Conservation (phyloP, 2,329 filamentous ascomycete species). For the Aspergillus tubingensis region DNA sequence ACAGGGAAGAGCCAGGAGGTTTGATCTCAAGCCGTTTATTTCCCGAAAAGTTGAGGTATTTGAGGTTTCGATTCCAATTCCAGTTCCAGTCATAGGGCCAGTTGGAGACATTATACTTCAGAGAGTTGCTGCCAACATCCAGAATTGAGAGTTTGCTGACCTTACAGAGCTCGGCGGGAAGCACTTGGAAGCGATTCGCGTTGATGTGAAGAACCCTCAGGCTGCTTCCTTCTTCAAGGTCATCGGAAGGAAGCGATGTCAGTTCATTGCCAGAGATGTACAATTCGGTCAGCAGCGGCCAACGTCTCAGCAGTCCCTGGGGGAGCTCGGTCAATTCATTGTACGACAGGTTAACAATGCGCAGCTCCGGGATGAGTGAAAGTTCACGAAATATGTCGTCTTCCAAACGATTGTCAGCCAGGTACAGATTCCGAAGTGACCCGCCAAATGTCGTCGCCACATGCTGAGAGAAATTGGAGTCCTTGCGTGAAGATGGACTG, state of each 20-base stretch:
- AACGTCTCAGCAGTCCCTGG: slow-evolving; percentile 80
- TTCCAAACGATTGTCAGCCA: slow-evolving; percentile 91
- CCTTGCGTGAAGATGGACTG: slow-evolving; percentile 69
- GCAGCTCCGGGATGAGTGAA: slow-evolving; percentile 75
- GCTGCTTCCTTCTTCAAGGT: slow-evolving; percentile 84
- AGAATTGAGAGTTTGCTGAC: slow-evolving; percentile 88
- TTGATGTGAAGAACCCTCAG: slow-evolving; percentile 93
- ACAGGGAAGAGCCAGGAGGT: slow-evolving; percentile 59
- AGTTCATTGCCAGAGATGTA: slow-evolving; percentile 95
- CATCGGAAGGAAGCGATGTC: slow-evolving; percentile 86
- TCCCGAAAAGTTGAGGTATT: slow-evolving; percentile 93
- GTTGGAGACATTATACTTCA: slow-evolving; percentile 99
- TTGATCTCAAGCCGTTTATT: slow-evolving; percentile 95
- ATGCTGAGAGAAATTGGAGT: slow-evolving; percentile 80
- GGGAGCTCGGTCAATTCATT: slow-evolving; percentile 94
- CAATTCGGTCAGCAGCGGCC: slow-evolving; percentile 86
- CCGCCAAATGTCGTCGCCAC: slow-evolving; percentile 84
- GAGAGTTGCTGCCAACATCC: slow-evolving; percentile 89
- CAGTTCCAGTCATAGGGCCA: slow-evolving; percentile 99
- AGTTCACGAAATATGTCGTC: slow-evolving; percentile 96
- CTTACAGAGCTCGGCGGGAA: slow-evolving; percentile 92
- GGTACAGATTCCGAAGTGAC: slow-evolving; percentile 77
- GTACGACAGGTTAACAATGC: slow-evolving; percentile 90
- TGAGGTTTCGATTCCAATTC: slow-evolving; percentile 95
- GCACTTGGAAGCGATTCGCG: slow-evolving; percentile 94